Evolutionary conservation across 768 basidiomycete genomes (phyloP), one percentile per base, ranked within the genome.

Genomic region (Mycena galericulata): DNA sequence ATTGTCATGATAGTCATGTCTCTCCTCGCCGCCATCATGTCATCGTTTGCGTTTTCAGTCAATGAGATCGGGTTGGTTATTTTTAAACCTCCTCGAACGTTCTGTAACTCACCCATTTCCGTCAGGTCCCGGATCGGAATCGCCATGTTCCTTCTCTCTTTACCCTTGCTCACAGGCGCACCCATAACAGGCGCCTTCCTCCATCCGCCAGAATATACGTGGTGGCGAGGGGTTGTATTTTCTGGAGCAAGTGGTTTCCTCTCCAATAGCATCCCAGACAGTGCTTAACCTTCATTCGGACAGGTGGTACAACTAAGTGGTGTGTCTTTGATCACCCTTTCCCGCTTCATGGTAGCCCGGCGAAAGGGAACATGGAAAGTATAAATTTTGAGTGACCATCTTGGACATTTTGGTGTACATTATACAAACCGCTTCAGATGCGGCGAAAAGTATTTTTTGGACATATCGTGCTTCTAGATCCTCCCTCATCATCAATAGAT

Each of bases 191-290:
- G 76, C 41, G 75, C 76, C 11, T 64, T 77, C 3, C 56, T 77
- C 24, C 57, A 65, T 14, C 75, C 76, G 2, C 68, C 62, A 4
- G 43, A 58, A 14, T 77, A 76, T 27, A 62, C 72, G 17, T 81
- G 81, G 73, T 76, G 80, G 74, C 75, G 79, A 46, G 73, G 49
- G 6, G 78, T 78, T 18, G 60, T 70, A 12, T 72, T 73, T 45
- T 62, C 62, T 22, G 75, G 74, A 22, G 63, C 73, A 26, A 50
- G 68, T 45, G 15, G 3, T 22, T 24, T 43, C 51, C 54, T 46
- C 24, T 34, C 32, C 27, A 40, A 41, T 3, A 34, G 20, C 22
- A 36, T 24, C 10, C 24, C 20, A 5, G 24, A 6, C 10, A 9
- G 22, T 51, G 40, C 22, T 18, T 43, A 14, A 43, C 41, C 46